Percentiles rank a stretch among this genome's conserved stretches.
phyloP scores from a whole-genome alignment of 2,329 filamentous ascomycete species.

The Xylariaceae sp. region DNA sequence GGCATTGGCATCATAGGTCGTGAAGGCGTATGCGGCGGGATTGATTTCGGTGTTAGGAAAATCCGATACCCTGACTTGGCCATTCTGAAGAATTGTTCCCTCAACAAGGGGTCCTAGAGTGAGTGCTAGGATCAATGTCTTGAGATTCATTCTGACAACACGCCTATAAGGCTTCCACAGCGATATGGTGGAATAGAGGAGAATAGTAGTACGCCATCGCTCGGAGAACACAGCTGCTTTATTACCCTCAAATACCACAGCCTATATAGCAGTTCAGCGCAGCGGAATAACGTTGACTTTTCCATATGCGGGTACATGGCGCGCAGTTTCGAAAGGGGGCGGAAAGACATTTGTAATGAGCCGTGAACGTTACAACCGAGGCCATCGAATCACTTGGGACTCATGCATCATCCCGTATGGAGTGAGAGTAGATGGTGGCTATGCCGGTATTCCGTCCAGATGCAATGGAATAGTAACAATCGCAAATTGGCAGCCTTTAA shows the following conservation, averaged over 20 bases:
- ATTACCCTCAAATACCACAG: conserved; percentile 6
- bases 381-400: no score
- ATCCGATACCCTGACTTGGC: conserved; percentile 37
- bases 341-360: not conserved
- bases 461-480: not conserved
- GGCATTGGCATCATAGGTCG: conserved; percentile 45
- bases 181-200: not conserved
- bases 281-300: conserved; percentile 3
- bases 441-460: not conserved
- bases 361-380: no score
- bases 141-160: conserved; percentile 14
- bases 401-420: no score
- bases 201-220: not conserved
- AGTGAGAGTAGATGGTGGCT: no score
- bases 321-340: conserved; percentile 11
- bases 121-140: conserved; percentile 11
- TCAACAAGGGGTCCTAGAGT: conserved; percentile 15
- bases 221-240: not conserved
- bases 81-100: conserved; percentile 37
- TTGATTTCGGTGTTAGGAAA: conserved; percentile 39
- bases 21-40: conserved; percentile 30
- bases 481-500: not conserved
- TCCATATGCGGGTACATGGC: conserved; percentile 4
- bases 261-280: conserved; percentile 1
- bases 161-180: not conserved